These are phyloP conservation scores for Chlorophyllum brunneum DNA, from an alignment of 768 basidiomycete genomes.

Conservation along the genomic window DNA sequence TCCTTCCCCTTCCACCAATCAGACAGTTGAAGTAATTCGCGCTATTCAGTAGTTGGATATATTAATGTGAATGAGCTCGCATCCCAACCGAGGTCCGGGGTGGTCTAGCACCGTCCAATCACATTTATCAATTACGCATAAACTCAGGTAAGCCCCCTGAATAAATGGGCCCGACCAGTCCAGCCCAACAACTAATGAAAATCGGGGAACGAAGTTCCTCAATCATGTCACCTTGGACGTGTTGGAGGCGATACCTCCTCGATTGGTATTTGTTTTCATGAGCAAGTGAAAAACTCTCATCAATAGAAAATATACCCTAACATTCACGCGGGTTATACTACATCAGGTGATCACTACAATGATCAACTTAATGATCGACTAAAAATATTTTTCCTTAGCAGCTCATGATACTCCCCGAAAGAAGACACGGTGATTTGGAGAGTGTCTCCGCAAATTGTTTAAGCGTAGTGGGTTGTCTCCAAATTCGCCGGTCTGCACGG, in stretches of 20 bases:
- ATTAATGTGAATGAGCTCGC: neutral
- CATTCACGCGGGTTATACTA: neutral
- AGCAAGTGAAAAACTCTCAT: too few species aligned
- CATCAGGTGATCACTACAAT: neutral
- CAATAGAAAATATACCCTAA: neutral
- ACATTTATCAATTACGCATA: neutral
- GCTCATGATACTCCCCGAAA: neutral
- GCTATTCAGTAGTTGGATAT: neutral
- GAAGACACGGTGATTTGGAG: constrained; percentile 4
- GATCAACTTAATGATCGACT: neutral
- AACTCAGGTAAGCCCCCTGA: neutral
- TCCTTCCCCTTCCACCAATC: neutral
- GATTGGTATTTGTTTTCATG: too few species aligned
- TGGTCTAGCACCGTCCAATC: neutral
- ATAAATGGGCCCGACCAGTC: neutral
- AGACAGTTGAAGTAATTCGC: neutral
- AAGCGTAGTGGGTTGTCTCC: neutral
- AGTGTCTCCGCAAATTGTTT: constrained; percentile 1
- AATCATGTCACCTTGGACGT: too few species aligned
- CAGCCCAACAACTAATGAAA: too few species aligned
- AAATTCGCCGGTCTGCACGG: constrained; percentile 1
- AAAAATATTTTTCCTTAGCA: neutral
- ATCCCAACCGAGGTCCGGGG: constrained; percentile 7
- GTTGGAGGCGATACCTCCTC: too few species aligned
- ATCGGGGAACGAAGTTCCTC: too few species aligned